Evolutionary conservation across 192 early-diverging fungal species (phyloP), one percentile per base, ranked within the genome.

Genomic region (Entophlyctis luteolus): DNA sequence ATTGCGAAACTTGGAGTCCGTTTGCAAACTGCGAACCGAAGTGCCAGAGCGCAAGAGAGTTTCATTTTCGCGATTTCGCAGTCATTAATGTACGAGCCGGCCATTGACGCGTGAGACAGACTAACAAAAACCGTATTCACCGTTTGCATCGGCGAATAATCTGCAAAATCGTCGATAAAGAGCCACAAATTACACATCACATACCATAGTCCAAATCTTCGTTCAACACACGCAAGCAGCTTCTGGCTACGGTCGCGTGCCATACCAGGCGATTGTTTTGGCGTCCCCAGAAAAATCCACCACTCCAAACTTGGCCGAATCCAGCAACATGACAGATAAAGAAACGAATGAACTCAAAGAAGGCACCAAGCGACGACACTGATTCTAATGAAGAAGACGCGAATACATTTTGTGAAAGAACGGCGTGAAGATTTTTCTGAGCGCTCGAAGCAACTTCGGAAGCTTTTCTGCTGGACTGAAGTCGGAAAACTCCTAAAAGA

Each of bases 41-140:
- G 48, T 1, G 50, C 50, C 50, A 66, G 29, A 37, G 63, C 48
- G 16, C n/a, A 34, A 14, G 63, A 25, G 23, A 66, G 22, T 54
- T 66, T 66, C 25, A 66, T 2, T 47, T 55, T 66, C 4, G 49
- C 8, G 4, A 47, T 22, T 35, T 66, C 63, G 23, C 35, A n/a
- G 12, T 48, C 37, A 4, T 48, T 31, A 25, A 66, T 16, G 12
- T 4, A 10, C 8, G 49, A 38, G 5, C 27, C 52, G 2, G 63
- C 52, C 63, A 66, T 66, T 8, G 63, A 52, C 4, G 63, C 63
- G 42, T 66, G 63, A 14, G 50, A 55, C 4, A 55, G 33, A 35
- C 49, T 34, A 8, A 66, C 14, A 10, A 66, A 52, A 1, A 52
- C 18, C 10, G 29, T 47, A 29, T 14, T 28, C 8, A 46, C 10